phyloP scores from a whole-genome alignment of 2,329 filamentous ascomycete species.

The Rhinocladiella similis region DNA sequence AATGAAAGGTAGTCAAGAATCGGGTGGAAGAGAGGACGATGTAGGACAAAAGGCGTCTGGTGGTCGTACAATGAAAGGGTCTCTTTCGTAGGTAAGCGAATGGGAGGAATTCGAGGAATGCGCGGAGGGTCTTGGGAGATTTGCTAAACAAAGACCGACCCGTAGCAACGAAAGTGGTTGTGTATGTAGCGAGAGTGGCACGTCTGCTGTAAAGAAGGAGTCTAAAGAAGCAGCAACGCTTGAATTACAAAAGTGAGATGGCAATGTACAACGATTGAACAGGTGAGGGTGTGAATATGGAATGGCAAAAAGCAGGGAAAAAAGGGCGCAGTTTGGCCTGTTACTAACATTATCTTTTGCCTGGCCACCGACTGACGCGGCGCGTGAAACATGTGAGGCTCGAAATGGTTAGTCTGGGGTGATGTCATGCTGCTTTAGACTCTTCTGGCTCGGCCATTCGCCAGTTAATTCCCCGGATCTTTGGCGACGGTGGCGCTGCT shows the following conservation, averaged over 20 bases:
- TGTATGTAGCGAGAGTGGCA: conserved; percentile 4
- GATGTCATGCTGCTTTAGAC: not conserved
- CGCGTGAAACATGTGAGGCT: conserved; percentile 19
- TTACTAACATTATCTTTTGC: not conserved
- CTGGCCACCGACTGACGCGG: conserved; percentile 14
- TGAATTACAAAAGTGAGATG: not conserved
- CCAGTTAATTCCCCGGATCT: not conserved
- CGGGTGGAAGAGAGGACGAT: not conserved
- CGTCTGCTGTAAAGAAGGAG: not conserved
- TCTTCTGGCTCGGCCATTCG: not conserved
- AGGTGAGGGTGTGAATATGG: not conserved
- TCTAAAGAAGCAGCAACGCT: conserved; percentile 3
- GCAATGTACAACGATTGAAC: not conserved
- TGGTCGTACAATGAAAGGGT: conserved; percentile 15
- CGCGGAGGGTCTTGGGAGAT: not conserved
- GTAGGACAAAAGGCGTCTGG: conserved; percentile 2
- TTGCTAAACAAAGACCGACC: conserved; percentile 11
- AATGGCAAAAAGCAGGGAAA: not conserved
- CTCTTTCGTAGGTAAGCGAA: conserved; percentile 14
- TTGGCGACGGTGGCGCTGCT: not conserved
- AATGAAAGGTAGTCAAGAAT: conserved; percentile 14
- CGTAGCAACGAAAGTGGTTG: not conserved
- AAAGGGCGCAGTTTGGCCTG: not conserved
- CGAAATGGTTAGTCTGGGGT: not conserved
- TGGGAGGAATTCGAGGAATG: conserved; percentile 3